Evolutionary conservation across 495 filamentous ascomycete species (phyloP), one percentile per base, ranked within the genome.

Genomic region (Parmelia sp.): DNA sequence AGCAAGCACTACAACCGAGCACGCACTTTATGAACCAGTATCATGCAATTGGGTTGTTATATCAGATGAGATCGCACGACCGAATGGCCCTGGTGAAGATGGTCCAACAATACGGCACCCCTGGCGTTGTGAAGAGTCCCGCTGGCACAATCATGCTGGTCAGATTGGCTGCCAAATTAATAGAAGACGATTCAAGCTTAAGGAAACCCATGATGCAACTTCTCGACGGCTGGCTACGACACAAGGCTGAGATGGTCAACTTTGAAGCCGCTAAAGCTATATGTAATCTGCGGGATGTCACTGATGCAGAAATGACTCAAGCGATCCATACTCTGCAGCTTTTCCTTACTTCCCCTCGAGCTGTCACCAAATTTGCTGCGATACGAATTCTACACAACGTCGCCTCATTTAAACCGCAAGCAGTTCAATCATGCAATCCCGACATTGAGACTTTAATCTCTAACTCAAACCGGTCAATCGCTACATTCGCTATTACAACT

Each of bases 171-270:
- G 91, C 94, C 40, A 96, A 96, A 78, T 80, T 99, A 65, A 94
- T 94, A 57, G 91, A 96, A 74, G 95, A 97, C 69, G 94, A 99
- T 71, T 81, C 82, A 27, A 85, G 89, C 65, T 82, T 99, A 67
- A 84, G 93, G 69, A 95, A 90, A 76, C 90, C 90, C 65, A 96
- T 96, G 92, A 91, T 95, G 84, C 84, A 89, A 74, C 84, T 97
- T 72, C 82, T 97, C 74, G 92, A 97, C 77, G 91, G 92, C 70
- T 96, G 92, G 92, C 83, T 96, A 71, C 85, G 94, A 74, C 92
- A 99, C 75, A 99, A 99, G 85, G 92, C 92, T 72, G 94, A 99
- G 72, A 97, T 99, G 95, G 95, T 98, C 75, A 99, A 97, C 77
- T 97, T 99, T 70, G 94, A 99, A 78, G 94, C 94, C 60, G 95